phyloP scores from a whole-genome alignment of 169 alveolate genomes.

The Plasmodium sp. region DNA sequence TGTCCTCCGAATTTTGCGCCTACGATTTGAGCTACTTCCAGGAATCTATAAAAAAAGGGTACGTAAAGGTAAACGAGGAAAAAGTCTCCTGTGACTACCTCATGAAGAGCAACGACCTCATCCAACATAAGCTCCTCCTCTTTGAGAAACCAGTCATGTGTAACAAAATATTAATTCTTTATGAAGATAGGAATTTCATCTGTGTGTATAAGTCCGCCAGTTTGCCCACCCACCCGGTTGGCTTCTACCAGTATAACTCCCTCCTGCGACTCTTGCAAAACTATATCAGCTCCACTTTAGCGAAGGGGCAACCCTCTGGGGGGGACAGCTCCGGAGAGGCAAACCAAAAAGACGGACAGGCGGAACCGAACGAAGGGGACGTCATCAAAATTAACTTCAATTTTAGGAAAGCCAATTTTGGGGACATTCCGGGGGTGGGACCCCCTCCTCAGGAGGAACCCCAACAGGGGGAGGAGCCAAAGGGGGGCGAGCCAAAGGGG shows the following conservation, averaged over 20 bases:
- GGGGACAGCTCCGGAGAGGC: not conserved
- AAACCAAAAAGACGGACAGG: not conserved
- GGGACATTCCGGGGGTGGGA: not conserved
- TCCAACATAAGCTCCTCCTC: constrained; percentile 79
- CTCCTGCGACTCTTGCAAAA: constrained; percentile 78
- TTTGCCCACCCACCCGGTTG: constrained; percentile 84
- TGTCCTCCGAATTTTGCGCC: constrained; percentile 82
- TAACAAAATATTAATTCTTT: constrained; percentile 67
- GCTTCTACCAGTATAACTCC: constrained; percentile 83
- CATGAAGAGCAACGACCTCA: constrained; percentile 76
- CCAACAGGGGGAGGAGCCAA: not conserved
- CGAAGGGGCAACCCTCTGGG: not conserved
- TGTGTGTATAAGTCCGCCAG: constrained; percentile 82
- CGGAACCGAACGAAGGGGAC: not conserved
- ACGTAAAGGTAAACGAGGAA: constrained; percentile 74
- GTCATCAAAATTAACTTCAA: constrained; percentile 47
- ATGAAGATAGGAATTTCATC: constrained; percentile 79
- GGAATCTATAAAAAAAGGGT: constrained; percentile 74
- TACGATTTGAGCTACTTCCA: constrained; percentile 75
- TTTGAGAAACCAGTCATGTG: constrained; percentile 81
- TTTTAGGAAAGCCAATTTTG: constrained; percentile 18
- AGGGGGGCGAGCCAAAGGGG: not conserved
- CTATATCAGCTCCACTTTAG: constrained; percentile 8
- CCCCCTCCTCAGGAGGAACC: not conserved
- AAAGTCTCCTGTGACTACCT: constrained; percentile 75